phyloP scores from a whole-genome alignment of 352 stramenopile genomes.

The Aphanomyces invadans region DNA sequence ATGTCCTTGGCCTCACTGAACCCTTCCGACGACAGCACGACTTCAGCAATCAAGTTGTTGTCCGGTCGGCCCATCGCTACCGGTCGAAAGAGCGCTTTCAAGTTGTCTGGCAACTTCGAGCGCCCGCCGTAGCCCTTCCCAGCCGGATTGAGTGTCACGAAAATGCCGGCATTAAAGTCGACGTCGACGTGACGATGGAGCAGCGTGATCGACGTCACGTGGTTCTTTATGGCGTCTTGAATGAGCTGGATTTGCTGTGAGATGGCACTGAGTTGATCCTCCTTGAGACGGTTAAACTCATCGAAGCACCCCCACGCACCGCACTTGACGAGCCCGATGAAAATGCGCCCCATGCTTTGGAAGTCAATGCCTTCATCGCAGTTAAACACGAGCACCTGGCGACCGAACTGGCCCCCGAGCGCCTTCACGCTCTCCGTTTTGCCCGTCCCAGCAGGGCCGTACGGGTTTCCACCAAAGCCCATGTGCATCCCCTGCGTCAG shows the following conservation, averaged over 20 bases:
- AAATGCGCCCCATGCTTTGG: constrained; percentile 91
- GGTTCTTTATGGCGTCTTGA: constrained; percentile 89
- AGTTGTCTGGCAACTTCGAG: constrained; percentile 89
- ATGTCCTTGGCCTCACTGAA: constrained; percentile 88
- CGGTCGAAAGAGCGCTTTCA: constrained; percentile 92
- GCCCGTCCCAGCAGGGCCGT: constrained; percentile 89
- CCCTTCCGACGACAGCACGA: constrained; percentile 88
- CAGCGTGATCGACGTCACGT: constrained; percentile 57
- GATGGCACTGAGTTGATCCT: constrained; percentile 90
- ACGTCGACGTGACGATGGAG: constrained; percentile 83
- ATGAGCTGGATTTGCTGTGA: constrained; percentile 94
- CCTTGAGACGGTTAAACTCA: constrained; percentile 94
- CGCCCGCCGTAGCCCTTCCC: constrained; percentile 91
- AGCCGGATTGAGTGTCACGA: constrained; percentile 93
- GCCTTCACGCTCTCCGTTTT: constrained; percentile 95
- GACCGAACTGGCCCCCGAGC: constrained; percentile 82
- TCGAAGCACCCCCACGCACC: constrained; percentile 96
- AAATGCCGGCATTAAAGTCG: constrained; percentile 92
- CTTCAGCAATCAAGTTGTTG: constrained; percentile 91
- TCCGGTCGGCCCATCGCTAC: constrained; percentile 89
- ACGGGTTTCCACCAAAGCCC: constrained; percentile 90
- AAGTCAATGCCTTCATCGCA: constrained; percentile 94
- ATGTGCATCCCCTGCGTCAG: constrained; percentile 91
- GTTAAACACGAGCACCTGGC: constrained; percentile 91
- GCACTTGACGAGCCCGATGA: constrained; percentile 92